Evolutionary conservation across 352 stramenopile species (phyloP).

Genomic region (Globisporangium sylvaticum): DNA sequence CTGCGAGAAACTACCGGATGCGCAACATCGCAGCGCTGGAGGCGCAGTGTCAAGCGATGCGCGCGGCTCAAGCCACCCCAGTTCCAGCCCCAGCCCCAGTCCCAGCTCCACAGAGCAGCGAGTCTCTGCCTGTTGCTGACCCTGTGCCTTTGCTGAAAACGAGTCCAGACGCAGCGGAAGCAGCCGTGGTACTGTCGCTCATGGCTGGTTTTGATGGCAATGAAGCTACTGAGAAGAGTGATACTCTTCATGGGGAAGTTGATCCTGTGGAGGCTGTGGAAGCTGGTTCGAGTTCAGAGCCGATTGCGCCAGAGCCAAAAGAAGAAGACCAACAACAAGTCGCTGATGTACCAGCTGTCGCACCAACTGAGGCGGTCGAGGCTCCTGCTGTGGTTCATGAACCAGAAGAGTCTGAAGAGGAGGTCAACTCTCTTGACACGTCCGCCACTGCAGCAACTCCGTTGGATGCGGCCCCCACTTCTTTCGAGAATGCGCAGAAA

Average conservation of each 20-base stretch:
- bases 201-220: background rate
- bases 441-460: too few relatives aligned
- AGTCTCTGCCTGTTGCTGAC: background rate
- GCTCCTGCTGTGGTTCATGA: background rate
- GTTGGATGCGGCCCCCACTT: background rate
- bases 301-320: background rate
- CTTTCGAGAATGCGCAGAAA: background rate
- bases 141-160: background rate
- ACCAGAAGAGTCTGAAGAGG: too few relatives aligned
- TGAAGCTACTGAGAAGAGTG: background rate
- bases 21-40: conserved; percentile 39
- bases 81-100: background rate
- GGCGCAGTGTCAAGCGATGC: conserved; percentile 21
- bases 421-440: too few relatives aligned
- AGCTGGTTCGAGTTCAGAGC: background rate
- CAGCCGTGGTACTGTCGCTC: background rate
- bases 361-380: background rate
- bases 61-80: background rate
- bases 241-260: background rate
- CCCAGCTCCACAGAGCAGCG: background rate
- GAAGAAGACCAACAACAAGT: background rate
- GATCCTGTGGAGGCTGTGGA: background rate
- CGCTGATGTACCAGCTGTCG: background rate
- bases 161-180: background rate
- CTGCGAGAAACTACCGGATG: conserved; percentile 46